These are phyloP conservation scores for Saccharomyces hybrid DNA, from an alignment of 1,139 yeast genomes.

Conservation along the genomic window DNA sequence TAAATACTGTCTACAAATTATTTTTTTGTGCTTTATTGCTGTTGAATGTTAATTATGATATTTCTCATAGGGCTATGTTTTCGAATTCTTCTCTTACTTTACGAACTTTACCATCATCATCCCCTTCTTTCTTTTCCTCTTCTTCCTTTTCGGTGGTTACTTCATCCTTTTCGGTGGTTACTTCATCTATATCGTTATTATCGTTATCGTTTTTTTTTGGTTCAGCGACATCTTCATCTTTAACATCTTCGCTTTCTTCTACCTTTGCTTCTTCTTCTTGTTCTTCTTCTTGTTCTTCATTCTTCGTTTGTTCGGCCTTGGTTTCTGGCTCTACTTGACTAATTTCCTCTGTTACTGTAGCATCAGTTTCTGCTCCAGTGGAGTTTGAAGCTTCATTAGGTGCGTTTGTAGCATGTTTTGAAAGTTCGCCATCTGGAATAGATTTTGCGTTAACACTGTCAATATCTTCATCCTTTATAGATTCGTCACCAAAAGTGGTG, in stretches of 20 bases:
- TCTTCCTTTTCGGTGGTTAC: constrained; percentile 3
- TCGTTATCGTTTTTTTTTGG: neutral
- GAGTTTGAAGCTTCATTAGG: neutral
- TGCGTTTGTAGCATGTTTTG: constrained; percentile 15
- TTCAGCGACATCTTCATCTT: constrained; percentile 5
- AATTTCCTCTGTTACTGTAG: constrained; percentile 4
- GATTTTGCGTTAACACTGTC: neutral
- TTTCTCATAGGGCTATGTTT: constrained; percentile 2
- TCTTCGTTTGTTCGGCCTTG: constrained; percentile 5
- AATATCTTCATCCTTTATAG: constrained; percentile 10
- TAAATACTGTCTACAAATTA: neutral
- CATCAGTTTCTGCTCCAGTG: constrained; percentile 4
- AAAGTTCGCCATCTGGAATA: constrained; percentile 5
- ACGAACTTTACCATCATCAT: constrained; percentile 2
- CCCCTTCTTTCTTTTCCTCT: neutral
- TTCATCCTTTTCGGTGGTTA: constrained; percentile 2
- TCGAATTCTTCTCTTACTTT: constrained; percentile 4
- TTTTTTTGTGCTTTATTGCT: neutral
- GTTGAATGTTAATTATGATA: constrained; percentile 3
- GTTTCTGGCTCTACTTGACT: constrained; percentile 5
- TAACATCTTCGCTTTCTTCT: neutral
- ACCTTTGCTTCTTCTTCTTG: no score
- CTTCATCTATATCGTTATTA: constrained; percentile 2
- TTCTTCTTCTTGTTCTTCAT: constrained; percentile 1
- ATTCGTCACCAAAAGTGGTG: constrained; percentile 6